phyloP scores from a whole-genome alignment of 805 yeast species.

The Yamadazyma scolyti region DNA sequence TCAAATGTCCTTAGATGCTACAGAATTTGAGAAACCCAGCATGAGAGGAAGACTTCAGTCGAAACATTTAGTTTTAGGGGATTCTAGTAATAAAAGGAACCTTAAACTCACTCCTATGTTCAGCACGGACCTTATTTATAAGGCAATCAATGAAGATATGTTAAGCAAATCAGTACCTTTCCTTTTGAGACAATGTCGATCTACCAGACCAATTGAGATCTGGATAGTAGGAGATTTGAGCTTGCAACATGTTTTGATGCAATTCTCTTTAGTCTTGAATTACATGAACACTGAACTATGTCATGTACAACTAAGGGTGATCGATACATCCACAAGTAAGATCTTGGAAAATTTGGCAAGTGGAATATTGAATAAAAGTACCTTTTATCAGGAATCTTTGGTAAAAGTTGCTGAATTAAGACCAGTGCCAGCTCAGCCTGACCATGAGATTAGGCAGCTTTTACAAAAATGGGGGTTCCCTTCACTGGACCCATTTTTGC shows the following conservation, averaged over 20 bases:
- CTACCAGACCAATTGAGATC: conserved; percentile 1
- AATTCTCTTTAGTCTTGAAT: conserved; percentile 39
- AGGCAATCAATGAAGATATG: conserved; percentile 23
- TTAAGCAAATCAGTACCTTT: conserved; percentile 20
- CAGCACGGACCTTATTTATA: conserved; percentile 29
- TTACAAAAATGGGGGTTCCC: conserved; percentile 30
- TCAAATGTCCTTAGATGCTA: conserved; percentile 56
- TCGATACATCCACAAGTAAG: conserved; percentile 20
- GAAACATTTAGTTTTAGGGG: conserved; percentile 33
- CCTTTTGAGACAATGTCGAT: conserved; percentile 15
- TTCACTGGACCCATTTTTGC: conserved; percentile 33
- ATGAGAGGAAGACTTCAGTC: conserved; percentile 17
- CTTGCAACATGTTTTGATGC: conserved; percentile 11
- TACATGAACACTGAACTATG: conserved; percentile 31
- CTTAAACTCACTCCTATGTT: conserved; percentile 32
- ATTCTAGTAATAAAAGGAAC: conserved; percentile 44
- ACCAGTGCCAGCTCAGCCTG: not conserved
- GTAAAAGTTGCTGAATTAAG: not conserved
- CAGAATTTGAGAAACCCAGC: conserved; percentile 24
- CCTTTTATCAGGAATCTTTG: not conserved
- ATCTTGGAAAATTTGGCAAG: conserved; percentile 2
- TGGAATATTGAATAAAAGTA: conserved; percentile 3
- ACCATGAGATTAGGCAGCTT: conserved; percentile 10
- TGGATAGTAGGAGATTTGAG: conserved; percentile 62
- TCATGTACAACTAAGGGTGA: conserved; percentile 38